Percentiles rank a stretch among this genome's conserved stretches.
phyloP scores from a whole-genome alignment of 352 stramenopile species.

The Globisporangium recalcitrans region DNA sequence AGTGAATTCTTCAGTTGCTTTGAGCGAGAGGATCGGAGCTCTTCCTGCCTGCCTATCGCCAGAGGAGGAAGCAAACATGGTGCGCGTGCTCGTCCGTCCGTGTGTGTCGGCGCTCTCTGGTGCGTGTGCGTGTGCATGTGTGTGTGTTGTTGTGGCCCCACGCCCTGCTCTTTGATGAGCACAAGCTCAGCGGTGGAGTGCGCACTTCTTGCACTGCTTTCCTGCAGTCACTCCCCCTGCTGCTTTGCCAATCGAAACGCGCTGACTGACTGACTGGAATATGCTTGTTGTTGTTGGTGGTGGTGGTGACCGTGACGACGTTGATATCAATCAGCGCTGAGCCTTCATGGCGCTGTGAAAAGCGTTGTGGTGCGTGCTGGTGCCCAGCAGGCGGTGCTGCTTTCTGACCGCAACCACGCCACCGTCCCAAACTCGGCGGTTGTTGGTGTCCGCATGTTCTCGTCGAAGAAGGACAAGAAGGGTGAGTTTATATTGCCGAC shows the following conservation, averaged over 20 bases:
- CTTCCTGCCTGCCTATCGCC: neutral
- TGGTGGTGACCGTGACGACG: neutral
- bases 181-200: neutral
- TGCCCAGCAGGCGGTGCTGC: conserved; percentile 17
- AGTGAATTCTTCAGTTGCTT: conserved; percentile 18
- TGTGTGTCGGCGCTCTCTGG: conserved; percentile 25
- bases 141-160: neutral
- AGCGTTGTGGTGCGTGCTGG: conserved; percentile 20
- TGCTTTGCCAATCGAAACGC: neutral
- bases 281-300: neutral
- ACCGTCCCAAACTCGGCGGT: conserved; percentile 4
- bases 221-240: neutral
- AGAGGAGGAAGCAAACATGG: conserved; percentile 29
- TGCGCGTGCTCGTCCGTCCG: conserved; percentile 71
- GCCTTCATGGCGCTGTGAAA: conserved; percentile 19
- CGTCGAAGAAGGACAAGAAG: conserved; percentile 59
- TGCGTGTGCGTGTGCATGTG: no score
- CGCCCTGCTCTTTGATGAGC: neutral
- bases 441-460: conserved; percentile 25
- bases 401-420: conserved; percentile 5
- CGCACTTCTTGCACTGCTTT: neutral
- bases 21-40: conserved; percentile 9
- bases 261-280: neutral
- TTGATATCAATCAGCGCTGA: conserved; percentile 10
- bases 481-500: conserved; percentile 13